phyloP scores from a whole-genome alignment of 2,329 filamentous ascomycete species.

The Colletotrichum eremochloae region DNA sequence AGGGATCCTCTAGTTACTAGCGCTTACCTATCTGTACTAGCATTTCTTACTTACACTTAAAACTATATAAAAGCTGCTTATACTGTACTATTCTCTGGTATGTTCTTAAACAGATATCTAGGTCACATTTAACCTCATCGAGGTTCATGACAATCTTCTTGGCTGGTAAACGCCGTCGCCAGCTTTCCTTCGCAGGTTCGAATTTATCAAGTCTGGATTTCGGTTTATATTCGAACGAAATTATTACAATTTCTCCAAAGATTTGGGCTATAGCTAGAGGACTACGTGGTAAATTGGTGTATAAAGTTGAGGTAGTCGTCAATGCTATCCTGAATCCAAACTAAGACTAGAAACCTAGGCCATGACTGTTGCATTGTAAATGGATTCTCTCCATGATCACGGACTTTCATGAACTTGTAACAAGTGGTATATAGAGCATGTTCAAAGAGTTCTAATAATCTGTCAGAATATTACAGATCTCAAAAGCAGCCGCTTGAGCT shows the following conservation, averaged over 20 bases:
- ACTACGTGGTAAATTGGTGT: background rate
- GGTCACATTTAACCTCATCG: background rate
- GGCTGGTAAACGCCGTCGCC: too few relatives aligned
- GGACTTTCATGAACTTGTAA: fast-evolving
- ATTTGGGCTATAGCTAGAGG: fast-evolving
- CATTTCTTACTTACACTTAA: too few relatives aligned
- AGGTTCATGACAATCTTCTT: too few relatives aligned
- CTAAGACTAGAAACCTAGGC: background rate
- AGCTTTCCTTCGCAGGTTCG: too few relatives aligned
- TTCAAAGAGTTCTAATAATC: background rate
- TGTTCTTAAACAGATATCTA: too few relatives aligned
- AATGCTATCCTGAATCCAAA: background rate
- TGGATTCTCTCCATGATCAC: background rate
- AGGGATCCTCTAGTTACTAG: too few relatives aligned
- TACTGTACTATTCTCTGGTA: too few relatives aligned
- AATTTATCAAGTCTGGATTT: background rate
- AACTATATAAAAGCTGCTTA: too few relatives aligned
- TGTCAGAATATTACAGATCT: background rate
- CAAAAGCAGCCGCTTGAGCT: background rate
- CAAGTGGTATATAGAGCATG: background rate
- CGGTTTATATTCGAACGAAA: background rate
- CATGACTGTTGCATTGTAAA: background rate
- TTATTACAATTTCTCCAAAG: background rate
- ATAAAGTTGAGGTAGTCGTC: background rate
- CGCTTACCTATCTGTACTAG: too few relatives aligned